Evolutionary conservation across 768 basidiomycete genomes (phyloP).

Genomic region (Naganishia onofrii): DNA sequence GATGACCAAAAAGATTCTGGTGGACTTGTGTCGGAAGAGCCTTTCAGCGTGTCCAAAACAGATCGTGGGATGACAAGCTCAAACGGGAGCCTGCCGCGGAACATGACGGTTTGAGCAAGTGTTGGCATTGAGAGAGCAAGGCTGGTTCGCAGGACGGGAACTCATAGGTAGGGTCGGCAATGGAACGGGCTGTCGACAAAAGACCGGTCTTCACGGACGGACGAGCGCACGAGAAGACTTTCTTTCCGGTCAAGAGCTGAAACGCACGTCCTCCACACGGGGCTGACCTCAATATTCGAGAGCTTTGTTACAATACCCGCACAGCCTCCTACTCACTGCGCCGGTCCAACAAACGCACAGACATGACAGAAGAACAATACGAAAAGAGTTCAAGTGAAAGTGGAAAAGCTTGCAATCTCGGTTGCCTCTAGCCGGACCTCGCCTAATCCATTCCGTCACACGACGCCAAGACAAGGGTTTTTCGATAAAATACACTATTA

Average conservation of each 20-base stretch:
- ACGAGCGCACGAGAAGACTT: too few species aligned
- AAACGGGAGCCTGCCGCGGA: not conserved
- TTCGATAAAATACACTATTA: too few species aligned
- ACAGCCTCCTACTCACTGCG: not conserved
- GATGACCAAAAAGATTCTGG: not conserved
- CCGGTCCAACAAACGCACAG: not conserved
- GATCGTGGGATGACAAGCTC: constrained; percentile 3
- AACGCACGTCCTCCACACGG: not conserved
- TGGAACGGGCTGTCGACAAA: too few species aligned
- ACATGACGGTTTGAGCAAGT: not conserved
- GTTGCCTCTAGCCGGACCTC: not conserved
- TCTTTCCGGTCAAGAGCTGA: constrained; percentile 14
- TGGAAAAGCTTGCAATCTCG: not conserved
- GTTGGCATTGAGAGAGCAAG: not conserved
- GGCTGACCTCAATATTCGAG: too few species aligned
- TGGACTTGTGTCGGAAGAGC: not conserved
- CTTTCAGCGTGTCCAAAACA: constrained; percentile 6
- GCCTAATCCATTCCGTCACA: not conserved
- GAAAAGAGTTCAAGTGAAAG: too few species aligned
- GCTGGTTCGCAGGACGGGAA: not conserved
- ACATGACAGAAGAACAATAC: not conserved
- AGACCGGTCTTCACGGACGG: too few species aligned
- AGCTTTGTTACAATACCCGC: too few species aligned
- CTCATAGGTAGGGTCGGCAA: not conserved
- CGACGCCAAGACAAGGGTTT: constrained; percentile 1